These are phyloP conservation scores for Solanum hybrid DNA, from an alignment of 305 asterid genomes.

Conservation along the genomic window DNA sequence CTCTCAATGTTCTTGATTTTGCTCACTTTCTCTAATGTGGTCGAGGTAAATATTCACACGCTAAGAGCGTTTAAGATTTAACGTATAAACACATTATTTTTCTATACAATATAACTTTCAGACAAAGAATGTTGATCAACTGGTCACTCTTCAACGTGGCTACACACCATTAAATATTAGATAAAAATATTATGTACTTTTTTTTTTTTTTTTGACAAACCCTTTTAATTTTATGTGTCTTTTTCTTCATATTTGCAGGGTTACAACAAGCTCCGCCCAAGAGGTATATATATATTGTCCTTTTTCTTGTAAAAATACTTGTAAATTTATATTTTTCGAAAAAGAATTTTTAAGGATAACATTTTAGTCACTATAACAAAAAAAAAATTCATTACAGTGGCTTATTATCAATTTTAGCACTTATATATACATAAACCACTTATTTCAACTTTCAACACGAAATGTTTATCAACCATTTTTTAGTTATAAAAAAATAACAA, in stretches of 20 bases:
- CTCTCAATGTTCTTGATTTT: constrained; percentile 24
- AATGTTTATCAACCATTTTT: background rate
- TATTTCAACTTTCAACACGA: background rate
- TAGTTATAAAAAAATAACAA: background rate
- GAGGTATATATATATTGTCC: constrained; percentile 13
- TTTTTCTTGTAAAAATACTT: background rate
- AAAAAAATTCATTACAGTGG: background rate
- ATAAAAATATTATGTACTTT: background rate
- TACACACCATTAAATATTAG: background rate
- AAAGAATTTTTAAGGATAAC: background rate
- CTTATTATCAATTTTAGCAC: background rate
- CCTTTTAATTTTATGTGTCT: background rate
- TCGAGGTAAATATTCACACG: constrained; percentile 14
- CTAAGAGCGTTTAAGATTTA: background rate
- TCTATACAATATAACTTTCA: background rate
- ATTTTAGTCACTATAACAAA: background rate
- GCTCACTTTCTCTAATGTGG: constrained; percentile 20
- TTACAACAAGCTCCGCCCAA: constrained; percentile 20
- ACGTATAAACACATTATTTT: background rate
- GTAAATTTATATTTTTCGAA: background rate
- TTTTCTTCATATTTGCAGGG: constrained; percentile 17
- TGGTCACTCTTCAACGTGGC: background rate
- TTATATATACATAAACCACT: background rate
- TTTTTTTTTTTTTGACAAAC: background rate
- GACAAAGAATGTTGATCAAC: background rate